These are phyloP conservation scores for Pistacia atlantica DNA, from an alignment of 345 rosid species.

Conservation along the genomic window DNA sequence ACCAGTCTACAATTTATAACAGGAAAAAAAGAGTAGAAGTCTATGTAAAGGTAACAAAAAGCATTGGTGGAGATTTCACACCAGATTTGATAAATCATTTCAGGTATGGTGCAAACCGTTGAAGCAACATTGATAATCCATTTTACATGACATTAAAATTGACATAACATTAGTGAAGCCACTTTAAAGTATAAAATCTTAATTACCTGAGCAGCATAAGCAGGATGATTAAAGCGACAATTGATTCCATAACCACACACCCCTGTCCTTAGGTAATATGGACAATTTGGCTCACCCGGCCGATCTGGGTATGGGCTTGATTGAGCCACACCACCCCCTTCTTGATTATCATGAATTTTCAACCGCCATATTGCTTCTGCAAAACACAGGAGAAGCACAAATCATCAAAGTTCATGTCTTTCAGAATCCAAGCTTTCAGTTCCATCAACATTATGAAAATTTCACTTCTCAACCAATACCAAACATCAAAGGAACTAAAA, in stretches of 20 bases:
- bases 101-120: neutral
- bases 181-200: neutral
- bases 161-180: neutral
- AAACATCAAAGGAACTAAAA: neutral
- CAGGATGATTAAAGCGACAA: conserved; percentile 77
- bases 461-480: neutral
- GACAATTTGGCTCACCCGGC: conserved; percentile 75
- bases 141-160: neutral
- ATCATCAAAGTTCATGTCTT: neutral
- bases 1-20: neutral
- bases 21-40: neutral
- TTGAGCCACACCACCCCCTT: conserved; percentile 39
- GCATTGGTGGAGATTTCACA: neutral
- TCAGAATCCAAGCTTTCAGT: neutral
- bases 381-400: neutral
- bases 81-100: neutral
- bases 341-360: conserved; percentile 57
- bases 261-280: conserved; percentile 66
- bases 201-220: conserved; percentile 52
- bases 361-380: conserved; percentile 55
- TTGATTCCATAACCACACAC: conserved; percentile 68
- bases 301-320: conserved; percentile 68
- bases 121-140: neutral
- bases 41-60: neutral
- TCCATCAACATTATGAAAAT: neutral